Evolutionary conservation across 192 early-diverging fungal genomes (phyloP).

Genomic region (Umbelopsis sp.): DNA sequence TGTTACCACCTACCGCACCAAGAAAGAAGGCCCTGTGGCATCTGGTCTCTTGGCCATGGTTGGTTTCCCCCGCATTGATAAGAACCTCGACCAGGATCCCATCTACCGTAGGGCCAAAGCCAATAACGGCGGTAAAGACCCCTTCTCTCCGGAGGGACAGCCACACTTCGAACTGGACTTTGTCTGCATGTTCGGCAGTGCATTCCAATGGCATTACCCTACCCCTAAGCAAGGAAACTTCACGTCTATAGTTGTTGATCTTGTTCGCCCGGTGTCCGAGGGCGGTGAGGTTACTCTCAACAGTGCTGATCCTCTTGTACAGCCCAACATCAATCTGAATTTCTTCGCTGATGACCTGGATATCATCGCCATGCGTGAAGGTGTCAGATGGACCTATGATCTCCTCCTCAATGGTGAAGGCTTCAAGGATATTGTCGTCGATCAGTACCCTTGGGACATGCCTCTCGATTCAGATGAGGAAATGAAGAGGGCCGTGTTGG

Average conservation of each 20-base stretch:
- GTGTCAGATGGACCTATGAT: slow-evolving; percentile 29
- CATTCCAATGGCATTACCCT: slow-evolving; percentile 30
- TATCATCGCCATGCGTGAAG: slow-evolving; percentile 35
- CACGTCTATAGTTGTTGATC: slow-evolving; percentile 29
- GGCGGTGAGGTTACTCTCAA: slow-evolving; percentile 28
- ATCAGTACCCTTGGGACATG: slow-evolving; percentile 30
- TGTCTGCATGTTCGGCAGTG: slow-evolving; percentile 29
- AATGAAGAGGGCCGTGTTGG: slow-evolving; percentile 27
- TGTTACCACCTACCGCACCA: background rate
- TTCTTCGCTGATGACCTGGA: slow-evolving; percentile 26
- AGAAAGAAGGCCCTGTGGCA: slow-evolving; percentile 18
- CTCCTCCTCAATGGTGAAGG: slow-evolving; percentile 28
- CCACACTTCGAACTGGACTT: slow-evolving; percentile 31
- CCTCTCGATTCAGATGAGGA: slow-evolving; percentile 26
- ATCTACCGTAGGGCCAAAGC: slow-evolving; percentile 22
- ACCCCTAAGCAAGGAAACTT: slow-evolving; percentile 16
- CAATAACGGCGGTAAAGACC: slow-evolving; percentile 26
- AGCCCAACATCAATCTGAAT: slow-evolving; percentile 32
- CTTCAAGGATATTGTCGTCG: slow-evolving; percentile 29
- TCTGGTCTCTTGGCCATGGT: slow-evolving; percentile 31
- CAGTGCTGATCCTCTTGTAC: slow-evolving; percentile 28
- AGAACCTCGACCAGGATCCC: slow-evolving; percentile 19
- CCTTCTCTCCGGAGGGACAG: slow-evolving; percentile 21
- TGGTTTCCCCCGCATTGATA: slow-evolving; percentile 30
- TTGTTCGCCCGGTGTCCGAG: slow-evolving; percentile 28